phyloP scores from a whole-genome alignment of 768 basidiomycete genomes.

The Psilocybe cubensis region DNA sequence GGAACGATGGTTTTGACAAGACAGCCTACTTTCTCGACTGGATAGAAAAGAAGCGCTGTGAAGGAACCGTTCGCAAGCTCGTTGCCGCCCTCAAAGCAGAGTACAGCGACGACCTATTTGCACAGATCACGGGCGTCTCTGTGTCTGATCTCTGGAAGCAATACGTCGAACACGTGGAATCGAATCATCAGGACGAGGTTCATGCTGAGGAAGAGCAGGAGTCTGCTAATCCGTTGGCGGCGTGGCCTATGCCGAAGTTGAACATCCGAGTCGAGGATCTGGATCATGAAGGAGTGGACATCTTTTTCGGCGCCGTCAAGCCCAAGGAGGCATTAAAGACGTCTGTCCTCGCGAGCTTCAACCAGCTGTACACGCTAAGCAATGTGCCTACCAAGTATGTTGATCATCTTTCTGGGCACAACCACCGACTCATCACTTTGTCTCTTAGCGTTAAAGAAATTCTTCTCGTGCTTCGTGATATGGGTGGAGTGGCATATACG shows the following conservation, averaged over 20 bases:
- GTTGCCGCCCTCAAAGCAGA: not conserved
- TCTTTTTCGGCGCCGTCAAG: slow-evolving; percentile 58
- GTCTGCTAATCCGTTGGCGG: not conserved
- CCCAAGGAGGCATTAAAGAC: slow-evolving; percentile 42
- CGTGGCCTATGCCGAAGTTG: slow-evolving; percentile 61
- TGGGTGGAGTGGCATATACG: slow-evolving; percentile 78
- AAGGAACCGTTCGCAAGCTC: slow-evolving; percentile 5
- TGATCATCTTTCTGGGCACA: not conserved
- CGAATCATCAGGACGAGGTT: not conserved
- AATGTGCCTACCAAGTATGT: slow-evolving; percentile 41
- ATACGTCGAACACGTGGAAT: slow-evolving; percentile 7
- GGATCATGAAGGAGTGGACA: slow-evolving; percentile 54
- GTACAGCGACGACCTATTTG: slow-evolving; percentile 6
- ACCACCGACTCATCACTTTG: slow-evolving; percentile 3
- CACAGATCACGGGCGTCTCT: slow-evolving; percentile 1
- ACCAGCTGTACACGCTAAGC: slow-evolving; percentile 43
- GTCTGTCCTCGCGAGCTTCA: slow-evolving; percentile 54
- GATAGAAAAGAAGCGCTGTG: slow-evolving; percentile 6
- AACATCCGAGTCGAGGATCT: slow-evolving; percentile 61
- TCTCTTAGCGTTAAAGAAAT: slow-evolving; percentile 55
- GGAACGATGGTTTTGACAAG: slow-evolving; percentile 9
- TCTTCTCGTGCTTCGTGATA: slow-evolving; percentile 61
- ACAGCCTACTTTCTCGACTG: slow-evolving; percentile 15
- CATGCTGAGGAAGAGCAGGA: not conserved
- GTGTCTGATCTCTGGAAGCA: slow-evolving; percentile 13